Conservation (phyloP, 306 rosid genomes). For the Dryas alaskensis region DNA sequence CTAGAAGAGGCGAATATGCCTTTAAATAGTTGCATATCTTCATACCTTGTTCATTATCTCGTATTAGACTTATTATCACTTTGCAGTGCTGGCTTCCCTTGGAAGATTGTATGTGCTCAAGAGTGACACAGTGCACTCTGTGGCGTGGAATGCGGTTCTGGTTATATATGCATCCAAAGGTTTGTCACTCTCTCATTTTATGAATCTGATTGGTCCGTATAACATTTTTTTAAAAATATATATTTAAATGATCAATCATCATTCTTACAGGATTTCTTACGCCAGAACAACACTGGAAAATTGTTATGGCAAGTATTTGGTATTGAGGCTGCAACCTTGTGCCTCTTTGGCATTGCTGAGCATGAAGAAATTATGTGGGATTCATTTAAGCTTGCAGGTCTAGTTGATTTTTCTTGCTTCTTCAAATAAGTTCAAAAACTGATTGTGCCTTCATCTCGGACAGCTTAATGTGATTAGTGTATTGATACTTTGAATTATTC, state of each 20-base stretch:
- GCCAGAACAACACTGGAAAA: slow-evolving; percentile 95
- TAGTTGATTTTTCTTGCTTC: slow-evolving; percentile 6
- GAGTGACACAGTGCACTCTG: slow-evolving; percentile 45
- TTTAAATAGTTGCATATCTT: not conserved
- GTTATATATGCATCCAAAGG: slow-evolving; percentile 99
- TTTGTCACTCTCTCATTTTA: slow-evolving; percentile 28
- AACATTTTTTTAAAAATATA: not conserved
- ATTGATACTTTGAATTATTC: not conserved
- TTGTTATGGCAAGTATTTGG: slow-evolving; percentile 87
- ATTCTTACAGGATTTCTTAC: slow-evolving; percentile 68
- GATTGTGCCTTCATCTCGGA: slow-evolving; percentile 4
- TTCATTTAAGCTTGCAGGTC: slow-evolving; percentile 78
- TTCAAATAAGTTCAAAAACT: slow-evolving; percentile 7
- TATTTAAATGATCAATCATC: slow-evolving; percentile 12
- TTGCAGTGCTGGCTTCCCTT: slow-evolving; percentile 86
- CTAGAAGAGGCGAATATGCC: not conserved
- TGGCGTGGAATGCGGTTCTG: slow-evolving; percentile 72
- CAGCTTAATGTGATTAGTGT: slow-evolving; percentile 3
- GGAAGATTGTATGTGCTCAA: slow-evolving; percentile 89
- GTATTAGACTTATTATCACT: slow-evolving; percentile 6
- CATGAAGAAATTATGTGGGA: slow-evolving; percentile 93
- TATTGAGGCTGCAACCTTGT: slow-evolving; percentile 70
- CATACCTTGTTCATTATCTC: not conserved
- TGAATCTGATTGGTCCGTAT: not conserved
- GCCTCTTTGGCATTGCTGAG: slow-evolving; percentile 78